Evolutionary conservation across 1,139 yeast species (phyloP), one percentile per base, ranked within the genome.

Genomic region (Candida neerlandica): DNA sequence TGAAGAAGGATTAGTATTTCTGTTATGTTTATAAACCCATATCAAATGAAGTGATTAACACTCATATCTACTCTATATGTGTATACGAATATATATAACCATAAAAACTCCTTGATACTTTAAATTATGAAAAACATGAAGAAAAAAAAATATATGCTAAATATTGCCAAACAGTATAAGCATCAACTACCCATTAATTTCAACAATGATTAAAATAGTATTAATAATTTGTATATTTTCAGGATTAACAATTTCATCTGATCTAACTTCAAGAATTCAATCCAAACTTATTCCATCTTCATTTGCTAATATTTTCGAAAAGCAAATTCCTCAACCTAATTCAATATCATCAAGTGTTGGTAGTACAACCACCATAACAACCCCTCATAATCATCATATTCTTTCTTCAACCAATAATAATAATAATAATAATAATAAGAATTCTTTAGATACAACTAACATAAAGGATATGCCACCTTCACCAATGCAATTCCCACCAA

Each of bases 401-500:
- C 39, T 12, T 14, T 5, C 18, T 15, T 15, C 18, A 15, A 35
- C 12, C 12, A 35, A 35, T 35, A 35, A 15, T 15, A 35, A 35
- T 21, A 14, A 35, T 21, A 21, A 21, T 21, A 21, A 21, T 21
- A 4, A 21, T 21, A 21, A 21, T 6, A 21, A 21, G 23, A 32
- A 32, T 2, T 9, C 11, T 29, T 29, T 29, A 29, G 15, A 32
- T 32, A n/a, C 7, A 5, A 19, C 40, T 12, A 37, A 19, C 26
- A 37, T 3, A 6, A 21, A 40, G 5, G 42, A 48, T 37, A 39
- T 43, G 21, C 50, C 52, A 19, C 39, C 53, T 4, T 47, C 54
- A 10, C 52, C 56, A 23, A 51, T 53, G 49, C 39, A 41, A n/a
- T 47, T 41, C 32, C 55, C 56, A 4, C 50, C 54, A 16, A 53